Percentiles rank a stretch among this genome's conserved stretches.
Conservation (phyloP, 495 filamentous ascomycete species). For the Antarctomyces pellizariae region DNA sequence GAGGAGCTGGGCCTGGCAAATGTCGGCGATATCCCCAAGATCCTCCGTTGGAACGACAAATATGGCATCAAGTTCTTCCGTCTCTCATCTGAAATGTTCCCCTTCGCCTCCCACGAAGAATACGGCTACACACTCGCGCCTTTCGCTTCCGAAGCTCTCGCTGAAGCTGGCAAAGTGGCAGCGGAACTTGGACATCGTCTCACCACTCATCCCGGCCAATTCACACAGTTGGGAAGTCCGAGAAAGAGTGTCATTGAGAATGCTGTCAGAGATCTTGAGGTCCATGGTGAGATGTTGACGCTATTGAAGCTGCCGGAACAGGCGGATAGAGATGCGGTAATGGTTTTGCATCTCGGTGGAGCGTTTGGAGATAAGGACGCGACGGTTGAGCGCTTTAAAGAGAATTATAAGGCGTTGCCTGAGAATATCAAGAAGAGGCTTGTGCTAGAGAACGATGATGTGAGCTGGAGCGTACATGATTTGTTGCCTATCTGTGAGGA, state of each 20-base stretch:
- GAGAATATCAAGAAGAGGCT: conserved; percentile 53
- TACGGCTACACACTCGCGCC: conserved; percentile 76
- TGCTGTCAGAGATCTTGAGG: conserved; percentile 64
- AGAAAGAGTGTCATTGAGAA: conserved; percentile 47
- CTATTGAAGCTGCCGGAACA: conserved; percentile 61
- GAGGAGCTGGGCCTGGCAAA: conserved; percentile 63
- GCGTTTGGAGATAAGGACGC: conserved; percentile 72
- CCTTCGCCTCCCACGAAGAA: conserved; percentile 69
- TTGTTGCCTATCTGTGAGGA: conserved; percentile 80
- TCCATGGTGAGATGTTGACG: conserved; percentile 67
- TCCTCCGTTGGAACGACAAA: conserved; percentile 81
- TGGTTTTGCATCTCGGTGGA: conserved; percentile 91
- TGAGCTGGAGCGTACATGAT: conserved; percentile 74
- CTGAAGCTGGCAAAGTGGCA: conserved; percentile 51
- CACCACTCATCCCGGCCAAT: conserved; percentile 75
- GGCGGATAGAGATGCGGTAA: conserved; percentile 66
- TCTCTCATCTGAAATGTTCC: conserved; percentile 88
- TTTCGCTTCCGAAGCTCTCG: conserved; percentile 61
- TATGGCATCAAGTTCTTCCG: conserved; percentile 88
- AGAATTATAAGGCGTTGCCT: conserved; percentile 48
- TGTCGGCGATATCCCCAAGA: conserved; percentile 58
- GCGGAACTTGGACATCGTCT: conserved; percentile 67
- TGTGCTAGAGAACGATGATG: conserved; percentile 89
- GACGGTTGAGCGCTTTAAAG: conserved; percentile 58
- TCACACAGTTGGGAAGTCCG: conserved; percentile 74